Evolutionary conservation across 371 early-diverging fungal genomes (phyloP).

Genomic region (Mucor velutinosus): DNA sequence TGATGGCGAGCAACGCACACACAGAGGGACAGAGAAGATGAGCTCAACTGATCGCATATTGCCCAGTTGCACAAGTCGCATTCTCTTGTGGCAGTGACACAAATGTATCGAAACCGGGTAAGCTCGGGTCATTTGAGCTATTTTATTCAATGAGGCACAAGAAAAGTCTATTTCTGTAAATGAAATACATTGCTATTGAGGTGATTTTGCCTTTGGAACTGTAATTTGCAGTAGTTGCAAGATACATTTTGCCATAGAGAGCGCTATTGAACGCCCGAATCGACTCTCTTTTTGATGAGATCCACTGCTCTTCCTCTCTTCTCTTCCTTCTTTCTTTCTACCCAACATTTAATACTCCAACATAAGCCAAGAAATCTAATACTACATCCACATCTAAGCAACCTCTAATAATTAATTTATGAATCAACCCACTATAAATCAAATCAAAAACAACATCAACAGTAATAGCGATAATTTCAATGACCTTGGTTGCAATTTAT

Average conservation of each 20-base stretch:
- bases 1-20: neutral
- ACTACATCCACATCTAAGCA: neutral
- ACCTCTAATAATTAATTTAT: constrained; percentile 16
- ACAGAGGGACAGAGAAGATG: neutral
- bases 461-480: constrained; percentile 9
- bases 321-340: constrained; percentile 8
- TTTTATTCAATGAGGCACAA: neutral
- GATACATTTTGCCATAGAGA: neutral
- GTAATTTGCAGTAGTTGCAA: neutral
- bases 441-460: neutral
- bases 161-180: constrained; percentile 4
- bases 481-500: constrained; percentile 27
- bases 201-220: constrained; percentile 21
- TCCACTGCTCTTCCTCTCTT: neutral
- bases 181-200: constrained; percentile 7
- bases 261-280: neutral
- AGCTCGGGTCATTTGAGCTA: constrained; percentile 13
- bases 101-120: neutral
- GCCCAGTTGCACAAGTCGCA: neutral
- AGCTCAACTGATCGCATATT: neutral
- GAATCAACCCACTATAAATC: constrained; percentile 8
- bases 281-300: neutral
- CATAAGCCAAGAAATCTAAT: neutral
- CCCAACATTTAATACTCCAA: neutral
- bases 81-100: neutral